Evolutionary conservation across 768 basidiomycete genomes (phyloP).

Genomic region (Amanita jacksonii): DNA sequence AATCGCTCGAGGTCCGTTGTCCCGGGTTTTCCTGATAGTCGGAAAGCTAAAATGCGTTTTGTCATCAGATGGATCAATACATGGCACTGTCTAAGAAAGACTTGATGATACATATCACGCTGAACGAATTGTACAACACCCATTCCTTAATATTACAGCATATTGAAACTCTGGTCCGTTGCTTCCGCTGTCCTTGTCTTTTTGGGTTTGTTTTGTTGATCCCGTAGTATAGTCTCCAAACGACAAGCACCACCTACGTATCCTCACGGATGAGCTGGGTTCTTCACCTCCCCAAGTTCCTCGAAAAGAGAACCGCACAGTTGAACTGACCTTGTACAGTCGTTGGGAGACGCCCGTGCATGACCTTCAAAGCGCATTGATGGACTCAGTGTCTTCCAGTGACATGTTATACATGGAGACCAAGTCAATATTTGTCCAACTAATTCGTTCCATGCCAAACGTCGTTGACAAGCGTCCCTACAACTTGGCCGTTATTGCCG

Average conservation of each 20-base stretch:
- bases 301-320: conserved; percentile 92
- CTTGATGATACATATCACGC: conserved; percentile 93
- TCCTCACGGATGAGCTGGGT: conserved; percentile 93
- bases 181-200: too few species aligned
- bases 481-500: conserved; percentile 81
- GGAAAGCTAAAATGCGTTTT: conserved; percentile 2
- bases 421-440: conserved; percentile 97
- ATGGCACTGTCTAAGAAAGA: conserved; percentile 99
- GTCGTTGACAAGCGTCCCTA: conserved; percentile 81
- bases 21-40: background rate
- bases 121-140: conserved; percentile 99
- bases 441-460: conserved; percentile 89
- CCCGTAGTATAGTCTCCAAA: conserved; percentile 67
- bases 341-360: conserved; percentile 99
- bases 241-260: conserved; percentile 95
- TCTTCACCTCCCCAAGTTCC: conserved; percentile 91
- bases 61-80: conserved; percentile 98
- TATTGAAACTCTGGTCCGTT: conserved; percentile 84
- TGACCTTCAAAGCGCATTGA: conserved; percentile 91
- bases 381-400: conserved; percentile 94
- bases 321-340: conserved; percentile 88
- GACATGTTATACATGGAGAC: conserved; percentile 99
- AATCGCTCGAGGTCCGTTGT: conserved; percentile 80
- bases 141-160: conserved; percentile 94
- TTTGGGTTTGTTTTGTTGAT: background rate